A percentile compares a stretch with the other conserved stretches of the same genome.
Evolutionary conservation across 2,329 filamentous ascomycete species (phyloP).

Genomic region (Microsporum audouinii): DNA sequence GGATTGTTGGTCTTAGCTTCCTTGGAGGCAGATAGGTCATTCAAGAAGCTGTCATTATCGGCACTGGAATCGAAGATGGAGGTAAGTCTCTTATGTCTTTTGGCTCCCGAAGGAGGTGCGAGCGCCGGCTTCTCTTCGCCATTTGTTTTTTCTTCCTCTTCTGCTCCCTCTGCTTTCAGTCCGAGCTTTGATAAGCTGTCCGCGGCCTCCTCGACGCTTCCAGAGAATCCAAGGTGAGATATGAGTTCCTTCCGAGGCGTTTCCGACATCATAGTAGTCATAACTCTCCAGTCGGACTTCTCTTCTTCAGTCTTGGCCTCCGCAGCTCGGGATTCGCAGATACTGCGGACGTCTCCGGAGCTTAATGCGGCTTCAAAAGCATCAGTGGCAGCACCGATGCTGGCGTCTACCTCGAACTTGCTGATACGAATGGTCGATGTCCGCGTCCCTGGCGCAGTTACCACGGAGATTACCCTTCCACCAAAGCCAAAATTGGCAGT

Average conservation of each 20-base stretch:
- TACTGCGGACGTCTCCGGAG: conserved; percentile 61
- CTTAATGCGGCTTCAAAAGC: conserved; percentile 76
- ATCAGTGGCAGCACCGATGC: conserved; percentile 70
- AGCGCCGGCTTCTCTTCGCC: conserved; percentile 21
- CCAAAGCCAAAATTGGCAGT: conserved; percentile 92
- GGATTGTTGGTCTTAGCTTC: conserved; percentile 87
- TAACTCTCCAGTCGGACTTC: conserved; percentile 90
- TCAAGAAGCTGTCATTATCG: conserved; percentile 76
- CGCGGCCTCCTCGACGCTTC: conserved; percentile 42
- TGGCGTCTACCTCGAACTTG: conserved; percentile 77
- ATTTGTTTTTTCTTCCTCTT: conserved; percentile 27
- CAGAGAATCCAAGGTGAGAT: conserved; percentile 78
- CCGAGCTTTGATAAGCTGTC: conserved; percentile 34
- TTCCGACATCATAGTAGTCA: conserved; percentile 73
- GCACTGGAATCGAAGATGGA: conserved; percentile 67
- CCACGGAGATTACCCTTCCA: conserved; percentile 74
- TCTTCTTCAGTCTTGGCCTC: conserved; percentile 75
- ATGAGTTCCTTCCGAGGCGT: conserved; percentile 79
- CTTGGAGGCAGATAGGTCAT: conserved; percentile 74
- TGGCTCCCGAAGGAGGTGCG: conserved; percentile 29
- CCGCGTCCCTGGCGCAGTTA: conserved; percentile 49
- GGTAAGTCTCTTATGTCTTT: conserved; percentile 54
- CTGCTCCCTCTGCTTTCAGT: conserved; percentile 32
- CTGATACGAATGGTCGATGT: conserved; percentile 72
- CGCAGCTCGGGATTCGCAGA: conserved; percentile 69